Percentiles rank a stretch among this genome's conserved stretches.
Conservation (phyloP, 495 filamentous ascomycete genomes). For the Talaromyces liani region DNA sequence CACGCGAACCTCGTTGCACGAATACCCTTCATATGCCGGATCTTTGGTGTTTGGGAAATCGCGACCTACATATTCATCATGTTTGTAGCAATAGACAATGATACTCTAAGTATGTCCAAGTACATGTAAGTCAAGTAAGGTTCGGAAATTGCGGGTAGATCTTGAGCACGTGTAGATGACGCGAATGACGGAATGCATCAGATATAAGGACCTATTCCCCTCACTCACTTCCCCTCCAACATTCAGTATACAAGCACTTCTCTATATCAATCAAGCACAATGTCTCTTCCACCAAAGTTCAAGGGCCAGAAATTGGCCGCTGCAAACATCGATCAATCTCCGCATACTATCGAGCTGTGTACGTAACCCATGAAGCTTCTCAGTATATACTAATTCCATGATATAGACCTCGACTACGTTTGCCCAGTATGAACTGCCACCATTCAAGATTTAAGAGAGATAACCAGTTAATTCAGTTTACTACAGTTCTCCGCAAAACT, state of each 20-base stretch:
- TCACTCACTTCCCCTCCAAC: not conserved
- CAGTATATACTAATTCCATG: not conserved
- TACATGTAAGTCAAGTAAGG: not conserved
- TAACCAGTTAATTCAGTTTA: slow-evolving; percentile 7
- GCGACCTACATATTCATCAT: not conserved
- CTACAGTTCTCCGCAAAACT: slow-evolving; percentile 54
- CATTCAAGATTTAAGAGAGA: not conserved
- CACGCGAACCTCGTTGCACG: not conserved
- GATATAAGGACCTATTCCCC: not conserved
- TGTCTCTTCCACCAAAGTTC: slow-evolving; percentile 77
- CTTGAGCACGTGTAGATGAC: slow-evolving; percentile 2
- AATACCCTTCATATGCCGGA: not conserved
- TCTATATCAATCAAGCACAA: slow-evolving; percentile 20
- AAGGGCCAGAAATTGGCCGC: slow-evolving; percentile 56
- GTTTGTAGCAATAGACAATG: not conserved
- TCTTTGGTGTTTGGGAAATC: not conserved
- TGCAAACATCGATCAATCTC: slow-evolving; percentile 29
- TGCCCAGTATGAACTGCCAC: slow-evolving; percentile 52
- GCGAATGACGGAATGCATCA: not conserved
- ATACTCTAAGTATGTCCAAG: not conserved
- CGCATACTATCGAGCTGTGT: slow-evolving; percentile 74
- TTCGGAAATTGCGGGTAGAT: not conserved
- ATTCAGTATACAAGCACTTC: not conserved
- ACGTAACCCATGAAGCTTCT: slow-evolving; percentile 11
- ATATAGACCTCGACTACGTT: slow-evolving; percentile 70